A percentile compares a stretch with the other conserved stretches of the same genome.
Evolutionary conservation across 331 rosid genomes (phyloP).

Genomic region (Quercus tomentella): DNA sequence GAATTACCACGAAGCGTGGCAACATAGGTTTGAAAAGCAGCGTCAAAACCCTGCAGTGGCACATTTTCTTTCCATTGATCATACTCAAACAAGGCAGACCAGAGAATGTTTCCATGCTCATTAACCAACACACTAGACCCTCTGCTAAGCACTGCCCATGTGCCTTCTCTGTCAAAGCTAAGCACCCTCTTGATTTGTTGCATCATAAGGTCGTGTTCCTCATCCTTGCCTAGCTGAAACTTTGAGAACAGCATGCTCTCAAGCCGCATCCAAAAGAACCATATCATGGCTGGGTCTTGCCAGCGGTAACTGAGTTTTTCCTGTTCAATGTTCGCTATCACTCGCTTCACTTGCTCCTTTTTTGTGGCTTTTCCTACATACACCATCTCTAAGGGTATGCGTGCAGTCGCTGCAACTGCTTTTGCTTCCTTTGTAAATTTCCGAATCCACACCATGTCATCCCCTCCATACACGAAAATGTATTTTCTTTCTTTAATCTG

Average conservation of each 20-base stretch:
- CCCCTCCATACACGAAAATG: constrained; percentile 40
- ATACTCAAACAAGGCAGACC: constrained; percentile 28
- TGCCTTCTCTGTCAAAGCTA: constrained; percentile 34
- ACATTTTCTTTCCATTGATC: constrained; percentile 27
- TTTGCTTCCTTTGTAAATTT: constrained; percentile 39
- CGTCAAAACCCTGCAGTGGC: constrained; percentile 21
- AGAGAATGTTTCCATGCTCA: constrained; percentile 27
- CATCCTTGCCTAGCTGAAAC: constrained; percentile 30
- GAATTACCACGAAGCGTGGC: constrained; percentile 17
- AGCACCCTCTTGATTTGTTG: constrained; percentile 39
- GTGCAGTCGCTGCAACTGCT: constrained; percentile 14
- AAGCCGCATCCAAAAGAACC: constrained; percentile 33
- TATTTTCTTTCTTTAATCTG: constrained; percentile 34
- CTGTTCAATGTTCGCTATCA: constrained; percentile 1
- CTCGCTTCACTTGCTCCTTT: constrained; percentile 29
- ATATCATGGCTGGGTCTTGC: constrained; percentile 29
- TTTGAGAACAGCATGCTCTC: constrained; percentile 54
- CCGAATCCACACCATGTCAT: constrained; percentile 28
- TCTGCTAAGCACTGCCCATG: constrained; percentile 36
- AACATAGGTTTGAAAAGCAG: constrained; percentile 22
- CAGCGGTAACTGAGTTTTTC: constrained; percentile 21
- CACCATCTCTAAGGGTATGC: constrained; percentile 32
- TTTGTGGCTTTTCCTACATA: constrained; percentile 39
- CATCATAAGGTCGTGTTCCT: constrained; percentile 22
- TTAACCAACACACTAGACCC: constrained; percentile 35